Evolutionary conservation across 2,329 filamentous ascomycete species (phyloP), one percentile per base, ranked within the genome.

Genomic region (Pseudopithomyces maydicus): DNA sequence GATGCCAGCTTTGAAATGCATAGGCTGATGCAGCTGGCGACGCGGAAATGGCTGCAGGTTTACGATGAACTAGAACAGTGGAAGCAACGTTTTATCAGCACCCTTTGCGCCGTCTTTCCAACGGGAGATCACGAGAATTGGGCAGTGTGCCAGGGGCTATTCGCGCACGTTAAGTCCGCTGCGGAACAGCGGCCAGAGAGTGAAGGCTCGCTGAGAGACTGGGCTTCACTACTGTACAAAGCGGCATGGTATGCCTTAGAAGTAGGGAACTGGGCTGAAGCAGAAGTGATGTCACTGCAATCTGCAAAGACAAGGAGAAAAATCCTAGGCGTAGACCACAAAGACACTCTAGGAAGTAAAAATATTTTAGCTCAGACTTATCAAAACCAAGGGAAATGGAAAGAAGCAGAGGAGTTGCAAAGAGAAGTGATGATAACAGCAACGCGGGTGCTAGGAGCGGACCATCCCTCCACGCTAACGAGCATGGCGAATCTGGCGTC

Each of bases 1-100:
- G 58, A 59, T 1, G 65, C 57, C 55, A 32, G 19, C 49, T 79
- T 77, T 48, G 72, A 78, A 56, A 81, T 81, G 77, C 79, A 82
- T 61, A 39, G 57, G 7, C 68, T 82, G 2, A 78, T 81, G 20
- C 76, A 80, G 59, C 56, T 79, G 23, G 66, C 64, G 8, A 66
- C 54, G 19, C 58, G 56, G 20, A 62, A 39, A 17, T 68, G 63
- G 64, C 58, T 67, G 6, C 19, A 53, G 8, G 22, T 17, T 2
- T 22, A 63, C 6, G 56, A 56, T 1, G 35, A 71, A 52, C 47
- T 62, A 11, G 68, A 77, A 36, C 52, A 23, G 26, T 77, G 72
- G 63, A 71, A 66, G 56, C 51, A 64, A 29, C 51, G 65, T 49
- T 78, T 56, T 47, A 63, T 77, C 35, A 55, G 54, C 23, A 69